Base-by-base conservation (phyloP, 371 early-diverging fungal species). In the Apophysomyces ossiformis region DNA sequence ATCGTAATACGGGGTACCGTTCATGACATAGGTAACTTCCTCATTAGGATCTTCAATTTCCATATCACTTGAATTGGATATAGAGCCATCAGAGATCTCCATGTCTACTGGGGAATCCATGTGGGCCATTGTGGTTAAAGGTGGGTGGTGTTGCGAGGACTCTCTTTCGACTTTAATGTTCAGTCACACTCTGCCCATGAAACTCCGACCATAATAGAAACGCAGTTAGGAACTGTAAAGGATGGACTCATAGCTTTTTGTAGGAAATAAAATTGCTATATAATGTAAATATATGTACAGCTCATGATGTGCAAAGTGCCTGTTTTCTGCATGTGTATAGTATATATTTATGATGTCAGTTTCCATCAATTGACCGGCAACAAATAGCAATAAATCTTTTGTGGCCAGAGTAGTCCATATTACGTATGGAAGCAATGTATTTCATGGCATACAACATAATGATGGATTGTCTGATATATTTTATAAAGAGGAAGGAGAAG, bases 11-110 rank as follows among this genome's bases (percentile, higher is more conserved):
- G 21, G 21, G 21, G 21, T 26, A 21, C 21, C 21, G 21, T 9
- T 26, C 54, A 26, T 9, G 54, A 50, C 21, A 50, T 50, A 50
- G 8, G 54, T 7, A 26, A 50, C 54, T 18, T 50, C 54, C 54
- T 50, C 54, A 50, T 50, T 26, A 21, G 21, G 21, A 21, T 50
- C 54, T 50, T 50, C 54, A 50, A 50, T 50, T 21, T 61, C 67
- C 67, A 66, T 65, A 35, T 65, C 67, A 35, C 61, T 61, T 5
- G 54, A 50, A 50, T 45, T 57, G 5, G 37, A 45, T 37, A 61
- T 61, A n/a, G 63, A 62, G 35, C 68, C 68, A n/a, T 68, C 68
- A 6, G 68, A 68, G 16, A 68, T 68, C 12, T 68, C 68, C 68
- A 68, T 68, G 41, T 68, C 68, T n/a, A 68, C 60, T n/a, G 54